Evolutionary conservation across 371 early-diverging fungal genomes (phyloP).

Genomic region (Mortierella sp.): DNA sequence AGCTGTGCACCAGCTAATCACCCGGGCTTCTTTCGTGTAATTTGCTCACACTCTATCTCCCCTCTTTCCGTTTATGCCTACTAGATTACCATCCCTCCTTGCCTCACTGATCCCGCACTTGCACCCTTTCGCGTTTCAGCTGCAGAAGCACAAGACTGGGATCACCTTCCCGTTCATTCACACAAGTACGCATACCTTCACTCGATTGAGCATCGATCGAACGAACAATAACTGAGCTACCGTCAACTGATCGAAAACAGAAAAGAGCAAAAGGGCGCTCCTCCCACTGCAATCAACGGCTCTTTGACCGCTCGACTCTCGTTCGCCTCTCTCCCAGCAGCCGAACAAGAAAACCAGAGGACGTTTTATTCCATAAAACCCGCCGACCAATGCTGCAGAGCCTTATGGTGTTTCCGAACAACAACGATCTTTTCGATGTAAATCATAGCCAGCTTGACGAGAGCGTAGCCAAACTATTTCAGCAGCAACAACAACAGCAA

Average conservation of each 20-base stretch:
- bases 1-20: constrained; percentile 17
- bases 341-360: not conserved
- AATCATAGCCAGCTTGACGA: constrained; percentile 25
- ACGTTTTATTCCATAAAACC: not conserved
- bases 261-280: no score
- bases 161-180: constrained; percentile 1
- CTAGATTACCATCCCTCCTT: constrained; percentile 32
- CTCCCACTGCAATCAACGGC: no score
- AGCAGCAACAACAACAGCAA: constrained; percentile 13
- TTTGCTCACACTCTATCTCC: not conserved
- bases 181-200: not conserved
- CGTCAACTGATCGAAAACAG: not conserved
- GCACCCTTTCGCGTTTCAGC: constrained; percentile 32
- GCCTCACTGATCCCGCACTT: not conserved
- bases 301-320: not conserved
- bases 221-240: not conserved
- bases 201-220: not conserved
- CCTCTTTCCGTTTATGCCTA: constrained; percentile 2
- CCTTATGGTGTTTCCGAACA: constrained; percentile 43
- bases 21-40: not conserved
- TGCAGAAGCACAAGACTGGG: constrained; percentile 18
- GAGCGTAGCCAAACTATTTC: constrained; percentile 25
- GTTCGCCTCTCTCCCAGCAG: not conserved
- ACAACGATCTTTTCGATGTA: constrained; percentile 31
- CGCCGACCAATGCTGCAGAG: constrained; percentile 27